Evolutionary conservation across 148 eudicot species (phyloP), one percentile per base, ranked within the genome.

Genomic region (Dianthus caryophyllus): DNA sequence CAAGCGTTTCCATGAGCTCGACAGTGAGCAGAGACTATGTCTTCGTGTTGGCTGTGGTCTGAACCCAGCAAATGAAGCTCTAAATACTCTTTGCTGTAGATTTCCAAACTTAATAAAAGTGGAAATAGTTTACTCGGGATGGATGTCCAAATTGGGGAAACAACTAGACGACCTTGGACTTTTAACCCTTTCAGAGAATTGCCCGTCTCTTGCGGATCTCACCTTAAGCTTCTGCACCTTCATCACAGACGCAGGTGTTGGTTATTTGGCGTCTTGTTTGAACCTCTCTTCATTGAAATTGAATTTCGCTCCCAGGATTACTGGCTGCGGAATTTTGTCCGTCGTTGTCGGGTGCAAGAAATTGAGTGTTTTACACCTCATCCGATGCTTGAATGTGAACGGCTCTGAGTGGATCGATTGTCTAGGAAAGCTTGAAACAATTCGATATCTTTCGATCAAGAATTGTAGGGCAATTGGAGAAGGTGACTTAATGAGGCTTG

Each of bases 401-500:
- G 79, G 94, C 25, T 75, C 83, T 16, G 94, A 87, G 81, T 93
- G 98, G 98, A 78, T 93, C 27, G 96, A 85, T 49, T 89, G 81
- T 81, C 83, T 93, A 57, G 98, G 98, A 10, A 85, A 86, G 72
- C 78, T 75, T 44, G 83, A 81, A 76, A 80, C 67, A 3, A 77
- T 93, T 33, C 84, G 89, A 75, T 76, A 87, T 68, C 82, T 93
- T 21, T 76, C 81, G 25, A 84, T 93, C 48, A 84, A 81, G 83
- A 85, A 93, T 50, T 93, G 98, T 50, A 78, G 88, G 76, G 96
- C 85, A 2, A 89, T 89, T 62, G 91, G 96, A 68, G 96, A 89
- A 84, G 91, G 88, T 52, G 91, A 87, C 76, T 75, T 93, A 66
- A 77, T 89, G 41, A 89, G 79, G 79, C 86, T 93, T 16, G 95